phyloP scores from a whole-genome alignment of 805 yeast genomes.

The Myxozyma lipomycoides region DNA sequence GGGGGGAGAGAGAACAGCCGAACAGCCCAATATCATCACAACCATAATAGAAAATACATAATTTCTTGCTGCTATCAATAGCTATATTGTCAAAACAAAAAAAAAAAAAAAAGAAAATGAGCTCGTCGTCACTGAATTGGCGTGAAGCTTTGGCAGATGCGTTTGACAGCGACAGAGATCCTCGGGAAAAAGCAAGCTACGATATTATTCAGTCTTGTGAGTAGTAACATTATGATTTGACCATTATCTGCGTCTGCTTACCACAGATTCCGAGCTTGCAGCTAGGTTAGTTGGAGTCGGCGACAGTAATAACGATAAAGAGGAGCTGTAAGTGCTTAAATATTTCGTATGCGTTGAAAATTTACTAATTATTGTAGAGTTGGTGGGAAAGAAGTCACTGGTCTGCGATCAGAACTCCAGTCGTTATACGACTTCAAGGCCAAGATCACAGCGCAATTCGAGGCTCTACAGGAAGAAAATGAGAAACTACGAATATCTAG shows the following conservation, averaged over 20 bases:
- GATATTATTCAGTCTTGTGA: conserved; percentile 27
- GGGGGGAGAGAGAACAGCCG: no score
- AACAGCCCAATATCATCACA: no score
- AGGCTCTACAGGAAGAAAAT: conserved; percentile 4
- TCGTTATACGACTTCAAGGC: conserved; percentile 23
- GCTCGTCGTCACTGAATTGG: no score
- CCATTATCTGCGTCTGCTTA: background rate
- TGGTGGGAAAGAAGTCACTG: conserved; percentile 1
- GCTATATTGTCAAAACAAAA: no score
- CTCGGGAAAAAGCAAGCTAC: conserved; percentile 23
- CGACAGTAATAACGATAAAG: background rate
- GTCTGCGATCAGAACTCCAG: conserved; percentile 11
- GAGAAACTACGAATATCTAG: background rate
- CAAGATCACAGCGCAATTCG: conserved; percentile 18
- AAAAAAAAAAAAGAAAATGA: no score
- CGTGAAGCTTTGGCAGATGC: background rate
- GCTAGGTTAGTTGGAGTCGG: background rate
- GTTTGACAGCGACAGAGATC: conserved; percentile 26
- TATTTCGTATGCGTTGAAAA: background rate
- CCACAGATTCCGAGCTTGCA: background rate
- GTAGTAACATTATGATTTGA: background rate
- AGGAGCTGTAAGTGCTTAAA: background rate
- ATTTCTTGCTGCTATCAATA: no score
- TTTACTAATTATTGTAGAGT: background rate
- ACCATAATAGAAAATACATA: no score